These are phyloP conservation scores for Symbiodinium pilosum DNA, from an alignment of 73 alveolate species.

Conservation along the genomic window DNA sequence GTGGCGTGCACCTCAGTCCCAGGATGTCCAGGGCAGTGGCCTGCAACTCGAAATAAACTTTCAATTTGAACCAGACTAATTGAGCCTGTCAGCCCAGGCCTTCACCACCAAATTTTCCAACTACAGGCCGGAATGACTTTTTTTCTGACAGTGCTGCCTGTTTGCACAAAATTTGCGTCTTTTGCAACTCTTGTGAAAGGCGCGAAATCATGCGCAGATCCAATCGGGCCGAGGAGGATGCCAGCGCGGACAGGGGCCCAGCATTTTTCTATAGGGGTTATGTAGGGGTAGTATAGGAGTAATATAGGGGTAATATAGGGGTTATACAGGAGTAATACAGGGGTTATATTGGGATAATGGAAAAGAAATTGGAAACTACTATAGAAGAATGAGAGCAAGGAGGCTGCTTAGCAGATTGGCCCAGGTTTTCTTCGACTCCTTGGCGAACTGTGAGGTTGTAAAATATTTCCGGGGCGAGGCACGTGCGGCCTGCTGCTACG, in stretches of 20 bases:
- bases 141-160: not conserved
- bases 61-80: no score
- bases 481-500: not conserved
- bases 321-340: not conserved
- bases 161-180: not conserved
- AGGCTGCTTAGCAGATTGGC: no score
- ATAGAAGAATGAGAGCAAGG: no score
- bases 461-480: slow-evolving; percentile 86
- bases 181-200: not conserved
- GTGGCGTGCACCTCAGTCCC: slow-evolving; percentile 34
- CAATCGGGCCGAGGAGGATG: slow-evolving; percentile 79
- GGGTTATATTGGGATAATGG: no score
- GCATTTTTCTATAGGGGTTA: not conserved
- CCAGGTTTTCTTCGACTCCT: slow-evolving; percentile 72
- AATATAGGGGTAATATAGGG: not conserved
- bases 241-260: slow-evolving; percentile 40
- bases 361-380: no score
- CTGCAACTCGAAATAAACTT: not conserved
- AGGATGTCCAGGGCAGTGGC: not conserved
- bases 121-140: not conserved
- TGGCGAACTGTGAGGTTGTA: slow-evolving; percentile 84
- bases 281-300: not conserved
- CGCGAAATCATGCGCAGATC: slow-evolving; percentile 84
- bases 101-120: slow-evolving; percentile 81
- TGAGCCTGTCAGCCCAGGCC: slow-evolving; percentile 26